Percentiles rank a stretch among this genome's conserved stretches.
phyloP scores from a whole-genome alignment of 306 rosid genomes.

The Castanea mollissima region DNA sequence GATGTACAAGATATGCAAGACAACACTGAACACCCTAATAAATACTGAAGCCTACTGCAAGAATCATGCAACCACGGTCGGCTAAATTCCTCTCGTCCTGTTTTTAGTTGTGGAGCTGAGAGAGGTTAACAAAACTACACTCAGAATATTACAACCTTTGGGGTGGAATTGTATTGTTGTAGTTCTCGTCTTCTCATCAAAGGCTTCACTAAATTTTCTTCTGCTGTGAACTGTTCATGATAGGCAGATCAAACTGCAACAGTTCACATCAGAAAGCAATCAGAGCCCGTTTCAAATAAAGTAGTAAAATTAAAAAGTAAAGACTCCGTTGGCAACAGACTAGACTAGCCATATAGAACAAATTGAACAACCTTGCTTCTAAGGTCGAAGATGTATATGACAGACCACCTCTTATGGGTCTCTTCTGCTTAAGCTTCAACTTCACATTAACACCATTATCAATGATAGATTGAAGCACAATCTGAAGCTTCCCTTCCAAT shows the following conservation, averaged over 20 bases:
- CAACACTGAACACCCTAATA: not conserved
- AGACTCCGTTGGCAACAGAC: not conserved
- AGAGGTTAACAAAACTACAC: not conserved
- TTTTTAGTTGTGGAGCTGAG: not conserved
- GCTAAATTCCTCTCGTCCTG: not conserved
- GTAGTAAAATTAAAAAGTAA: not conserved
- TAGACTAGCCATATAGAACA: not conserved
- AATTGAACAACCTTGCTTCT: not conserved
- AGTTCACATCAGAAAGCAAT: not conserved
- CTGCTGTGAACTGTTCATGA: too few relatives aligned
- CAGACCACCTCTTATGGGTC: conserved; percentile 8
- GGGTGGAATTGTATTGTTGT: too few relatives aligned
- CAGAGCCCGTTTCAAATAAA: not conserved
- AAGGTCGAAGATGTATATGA: not conserved
- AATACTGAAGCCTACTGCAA: not conserved
- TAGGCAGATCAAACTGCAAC: too few relatives aligned
- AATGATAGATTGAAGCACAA: too few relatives aligned
- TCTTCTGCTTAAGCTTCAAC: too few relatives aligned
- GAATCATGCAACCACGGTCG: not conserved
- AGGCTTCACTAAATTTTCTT: too few relatives aligned
- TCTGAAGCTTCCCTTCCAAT: too few relatives aligned
- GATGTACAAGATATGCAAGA: not conserved
- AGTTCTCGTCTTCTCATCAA: too few relatives aligned
- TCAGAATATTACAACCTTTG: too few relatives aligned
- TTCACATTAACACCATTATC: too few relatives aligned